A percentile compares a stretch with the other conserved stretches of the same genome.
Conservation (phyloP, 2,329 filamentous ascomycete genomes). For the Zalaria obscura region DNA sequence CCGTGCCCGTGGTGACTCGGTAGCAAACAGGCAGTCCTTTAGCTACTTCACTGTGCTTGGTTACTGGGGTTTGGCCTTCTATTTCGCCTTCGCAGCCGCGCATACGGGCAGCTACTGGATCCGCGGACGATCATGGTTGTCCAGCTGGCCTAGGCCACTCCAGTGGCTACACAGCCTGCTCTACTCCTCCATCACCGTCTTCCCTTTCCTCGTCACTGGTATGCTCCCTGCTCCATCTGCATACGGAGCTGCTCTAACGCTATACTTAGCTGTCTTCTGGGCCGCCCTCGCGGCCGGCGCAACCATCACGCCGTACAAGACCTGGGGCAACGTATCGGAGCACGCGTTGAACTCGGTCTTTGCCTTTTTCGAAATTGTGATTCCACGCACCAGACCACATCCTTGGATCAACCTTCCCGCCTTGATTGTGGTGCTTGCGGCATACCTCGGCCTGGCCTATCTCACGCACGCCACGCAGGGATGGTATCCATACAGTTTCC, state of each 20-base stretch:
- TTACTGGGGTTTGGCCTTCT: conserved; percentile 73
- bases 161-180: conserved; percentile 25
- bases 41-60: conserved; percentile 73
- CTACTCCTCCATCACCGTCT: conserved; percentile 27
- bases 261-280: conserved; percentile 26
- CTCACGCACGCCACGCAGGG: conserved; percentile 54
- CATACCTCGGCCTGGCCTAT: conserved; percentile 64
- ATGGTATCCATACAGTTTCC: conserved; percentile 66
- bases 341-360: conserved; percentile 63
- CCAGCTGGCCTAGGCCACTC: conserved; percentile 21
- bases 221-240: conserved; percentile 9
- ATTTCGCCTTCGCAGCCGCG: conserved; percentile 51
- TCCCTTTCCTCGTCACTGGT: conserved; percentile 30
- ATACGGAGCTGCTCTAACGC: background rate
- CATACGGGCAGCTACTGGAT: conserved; percentile 55
- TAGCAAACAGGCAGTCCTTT: conserved; percentile 43
- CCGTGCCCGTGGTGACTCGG: conserved; percentile 38
- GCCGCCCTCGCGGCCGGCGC: conserved; percentile 19
- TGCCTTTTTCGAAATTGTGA: conserved; percentile 59
- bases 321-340: conserved; percentile 52
- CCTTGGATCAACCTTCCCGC: conserved; percentile 53
- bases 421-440: conserved; percentile 53
- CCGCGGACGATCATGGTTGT: conserved; percentile 21
- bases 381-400: conserved; percentile 50
- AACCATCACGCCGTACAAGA: conserved; percentile 20